Evolutionary conservation across 2,329 filamentous ascomycete species (phyloP).

Genomic region (Microcyclospora pomicola): DNA sequence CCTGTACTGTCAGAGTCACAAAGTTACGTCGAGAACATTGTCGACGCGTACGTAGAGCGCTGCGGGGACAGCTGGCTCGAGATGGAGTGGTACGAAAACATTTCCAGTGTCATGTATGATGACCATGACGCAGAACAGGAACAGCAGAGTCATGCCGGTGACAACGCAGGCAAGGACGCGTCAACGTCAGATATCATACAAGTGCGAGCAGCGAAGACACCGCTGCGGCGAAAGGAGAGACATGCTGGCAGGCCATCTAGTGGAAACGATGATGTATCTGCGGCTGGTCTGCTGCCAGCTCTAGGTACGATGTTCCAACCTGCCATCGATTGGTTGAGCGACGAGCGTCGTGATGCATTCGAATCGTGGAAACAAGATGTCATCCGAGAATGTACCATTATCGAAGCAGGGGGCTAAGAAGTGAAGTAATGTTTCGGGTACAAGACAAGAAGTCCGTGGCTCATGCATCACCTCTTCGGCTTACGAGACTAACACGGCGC

Average conservation of each 20-base stretch:
- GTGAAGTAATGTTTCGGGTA: too few species aligned
- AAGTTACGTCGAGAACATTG: background rate
- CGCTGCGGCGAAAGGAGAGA: conserved; percentile 23
- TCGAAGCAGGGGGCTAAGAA: too few species aligned
- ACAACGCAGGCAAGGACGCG: conserved; percentile 5
- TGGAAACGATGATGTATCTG: conserved; percentile 10
- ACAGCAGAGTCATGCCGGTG: conserved; percentile 2
- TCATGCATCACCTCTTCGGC: too few species aligned
- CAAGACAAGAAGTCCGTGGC: too few species aligned
- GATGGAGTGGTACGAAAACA: conserved; percentile 7
- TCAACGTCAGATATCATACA: conserved; percentile 5
- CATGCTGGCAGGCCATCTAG: conserved; percentile 10
- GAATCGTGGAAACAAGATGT: conserved; percentile 50
- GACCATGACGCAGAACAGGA: conserved; percentile 1
- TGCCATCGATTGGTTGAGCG: conserved; percentile 56
- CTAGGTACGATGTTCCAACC: conserved; percentile 60
- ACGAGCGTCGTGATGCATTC: conserved; percentile 48
- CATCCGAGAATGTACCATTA: background rate
- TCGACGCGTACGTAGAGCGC: background rate
- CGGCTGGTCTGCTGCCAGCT: conserved; percentile 29
- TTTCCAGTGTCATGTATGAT: background rate
- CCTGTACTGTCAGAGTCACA: background rate
- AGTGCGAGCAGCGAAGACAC: conserved; percentile 18
- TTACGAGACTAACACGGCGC: too few species aligned
- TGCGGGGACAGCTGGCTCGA: conserved; percentile 4